Base-by-base conservation (phyloP, 2,329 filamentous ascomycete species). In the Fusarium sp. region DNA sequence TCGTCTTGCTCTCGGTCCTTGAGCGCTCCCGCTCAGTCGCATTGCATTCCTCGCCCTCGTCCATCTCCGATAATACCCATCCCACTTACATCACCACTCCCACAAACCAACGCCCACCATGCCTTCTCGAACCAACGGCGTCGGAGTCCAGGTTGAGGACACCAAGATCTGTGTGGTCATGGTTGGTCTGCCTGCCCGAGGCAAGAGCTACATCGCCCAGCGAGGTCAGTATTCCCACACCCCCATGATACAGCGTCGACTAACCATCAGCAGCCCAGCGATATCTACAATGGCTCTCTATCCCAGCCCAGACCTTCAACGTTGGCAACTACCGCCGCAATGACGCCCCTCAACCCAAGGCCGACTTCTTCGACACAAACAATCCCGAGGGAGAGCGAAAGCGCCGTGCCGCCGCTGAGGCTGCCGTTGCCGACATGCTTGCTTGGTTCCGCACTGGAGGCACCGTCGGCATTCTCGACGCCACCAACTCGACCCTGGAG, bases 81-180 rank as follows among this genome's bases (percentile, higher is more conserved):
- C 27, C 25, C 37, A 56, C 25, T 27, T 17, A 35, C 33, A 60
- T 27, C 56, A 61, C 27, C 38, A 27, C 32, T n/a, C 6, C 17
- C 43, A 30, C 37, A 35, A 57, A 45, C 20, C 14, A 38, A 17
- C 54, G 59, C 54, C 70, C 72, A 81, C 73, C 59, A 88, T 88
- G 86, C 82, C 85, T 75, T 84, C 83, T 72, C 85, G 79, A 81
- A 86, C 87, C 87, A 92, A 92, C 82, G 91, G 93, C 76, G 86
- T 90, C 79, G 93, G 92, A 80, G 89, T 95, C 75, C 93, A 97
- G 94, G 94, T 94, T 79, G 96, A 98, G 87, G 95, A 98, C 84
- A 96, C 94, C 70, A 94, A 94, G 83, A 97, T 99, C 86, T 98
- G 96, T 84, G 95, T 99, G 74, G 95, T 99, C 79, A 98, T 99